Conservation (phyloP, 2,329 filamentous ascomycete species). For the Fusarium mangiferae region DNA sequence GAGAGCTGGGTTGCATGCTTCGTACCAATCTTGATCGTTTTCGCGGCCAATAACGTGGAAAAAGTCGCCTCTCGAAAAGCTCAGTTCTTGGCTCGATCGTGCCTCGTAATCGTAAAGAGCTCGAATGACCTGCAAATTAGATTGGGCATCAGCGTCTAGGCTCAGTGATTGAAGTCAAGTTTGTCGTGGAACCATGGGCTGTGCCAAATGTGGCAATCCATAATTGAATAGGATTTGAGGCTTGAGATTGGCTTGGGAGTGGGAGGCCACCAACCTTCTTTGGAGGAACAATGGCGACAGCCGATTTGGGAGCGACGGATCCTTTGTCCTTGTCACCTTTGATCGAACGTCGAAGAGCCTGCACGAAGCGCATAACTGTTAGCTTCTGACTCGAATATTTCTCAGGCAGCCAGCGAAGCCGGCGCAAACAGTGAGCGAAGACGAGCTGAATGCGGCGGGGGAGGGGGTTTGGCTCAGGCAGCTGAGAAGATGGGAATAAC, state of each 20-base stretch:
- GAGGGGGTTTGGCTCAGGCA: constrained; percentile 21
- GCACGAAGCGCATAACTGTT: constrained; percentile 57
- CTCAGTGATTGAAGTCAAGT: constrained; percentile 11
- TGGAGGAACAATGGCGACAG: constrained; percentile 87
- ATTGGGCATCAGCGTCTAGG: constrained; percentile 33
- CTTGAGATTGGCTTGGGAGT: constrained; percentile 15
- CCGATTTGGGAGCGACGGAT: constrained; percentile 84
- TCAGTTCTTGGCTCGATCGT: constrained; percentile 79
- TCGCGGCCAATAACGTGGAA: constrained; percentile 98
- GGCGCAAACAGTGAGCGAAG: constrained; percentile 21
- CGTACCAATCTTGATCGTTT: constrained; percentile 96
- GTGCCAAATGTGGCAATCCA: constrained; percentile 19
- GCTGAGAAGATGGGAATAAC: constrained; percentile 12
- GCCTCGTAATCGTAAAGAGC: constrained; percentile 94
- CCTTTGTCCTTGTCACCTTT: constrained; percentile 88
- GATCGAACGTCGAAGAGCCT: constrained; percentile 87
- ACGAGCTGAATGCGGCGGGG: constrained; percentile 20
- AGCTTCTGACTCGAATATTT: constrained; percentile 46
- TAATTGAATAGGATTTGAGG: constrained; percentile 24
- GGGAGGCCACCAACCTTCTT: constrained; percentile 77
- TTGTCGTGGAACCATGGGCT: constrained; percentile 29
- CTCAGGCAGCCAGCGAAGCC: constrained; percentile 17
- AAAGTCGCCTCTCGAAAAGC: constrained; percentile 95
- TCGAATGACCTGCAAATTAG: constrained; percentile 81
- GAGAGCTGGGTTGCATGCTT: constrained; percentile 93